These are phyloP conservation scores for Samsoniella hepiali DNA, from an alignment of 2,329 filamentous ascomycete species.

Conservation along the genomic window DNA sequence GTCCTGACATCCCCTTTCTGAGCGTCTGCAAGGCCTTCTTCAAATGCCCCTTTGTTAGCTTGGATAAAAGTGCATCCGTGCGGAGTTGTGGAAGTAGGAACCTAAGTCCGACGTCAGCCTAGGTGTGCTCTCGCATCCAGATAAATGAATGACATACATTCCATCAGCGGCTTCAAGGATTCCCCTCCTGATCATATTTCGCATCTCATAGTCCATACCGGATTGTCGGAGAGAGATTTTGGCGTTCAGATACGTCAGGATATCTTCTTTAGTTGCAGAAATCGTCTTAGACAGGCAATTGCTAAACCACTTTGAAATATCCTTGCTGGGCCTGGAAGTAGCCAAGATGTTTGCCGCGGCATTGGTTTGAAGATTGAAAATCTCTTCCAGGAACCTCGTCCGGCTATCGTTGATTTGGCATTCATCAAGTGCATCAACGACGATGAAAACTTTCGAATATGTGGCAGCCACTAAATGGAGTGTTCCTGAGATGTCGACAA, in stretches of 20 bases:
- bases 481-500: not conserved
- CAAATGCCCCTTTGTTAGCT: conserved; percentile 32
- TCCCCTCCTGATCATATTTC: too few relatives aligned
- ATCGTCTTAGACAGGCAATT: not conserved
- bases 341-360: conserved; percentile 18
- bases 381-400: not conserved
- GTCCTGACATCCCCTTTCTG: too few relatives aligned
- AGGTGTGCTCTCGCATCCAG: not conserved
- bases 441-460: conserved; percentile 19
- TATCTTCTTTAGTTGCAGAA: too few relatives aligned
- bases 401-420: conserved; percentile 4
- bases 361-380: not conserved
- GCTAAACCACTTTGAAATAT: not conserved
- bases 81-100: conserved; percentile 16
- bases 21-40: too few relatives aligned
- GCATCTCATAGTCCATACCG: not conserved
- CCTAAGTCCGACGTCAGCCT: not conserved
- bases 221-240: too few relatives aligned
- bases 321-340: conserved; percentile 14
- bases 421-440: conserved; percentile 29
- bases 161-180: too few relatives aligned
- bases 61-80: conserved; percentile 24
- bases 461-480: conserved; percentile 2
- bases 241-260: too few relatives aligned
- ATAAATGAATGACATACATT: not conserved